These are phyloP conservation scores for Kwoniella botswanensis DNA, from an alignment of 768 basidiomycete genomes.

Conservation along the genomic window DNA sequence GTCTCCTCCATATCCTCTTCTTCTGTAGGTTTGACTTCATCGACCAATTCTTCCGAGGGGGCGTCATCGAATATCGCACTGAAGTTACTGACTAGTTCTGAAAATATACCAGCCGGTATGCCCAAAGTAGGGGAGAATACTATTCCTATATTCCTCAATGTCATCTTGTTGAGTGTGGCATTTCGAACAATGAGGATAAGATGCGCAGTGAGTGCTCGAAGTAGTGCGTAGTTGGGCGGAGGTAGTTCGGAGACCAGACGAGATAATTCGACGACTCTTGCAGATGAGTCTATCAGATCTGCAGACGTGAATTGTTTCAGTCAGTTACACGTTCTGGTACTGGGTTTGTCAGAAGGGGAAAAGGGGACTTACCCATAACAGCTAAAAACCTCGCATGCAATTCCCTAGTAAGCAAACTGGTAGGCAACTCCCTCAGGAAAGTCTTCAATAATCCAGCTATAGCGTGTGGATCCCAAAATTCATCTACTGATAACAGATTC, in stretches of 20 bases:
- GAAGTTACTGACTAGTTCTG: slow-evolving; percentile 90
- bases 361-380: slow-evolving; percentile 76
- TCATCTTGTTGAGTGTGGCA: slow-evolving; percentile 92
- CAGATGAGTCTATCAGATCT: slow-evolving; percentile 89
- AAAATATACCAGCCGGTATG: slow-evolving; percentile 97
- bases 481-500: slow-evolving; percentile 81
- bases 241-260: slow-evolving; percentile 85
- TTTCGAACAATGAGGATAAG: slow-evolving; percentile 94
- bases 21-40: neutral
- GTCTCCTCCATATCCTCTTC: slow-evolving; percentile 33
- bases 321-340: too few relatives aligned
- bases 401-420: slow-evolving; percentile 88
- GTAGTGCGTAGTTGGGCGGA: slow-evolving; percentile 87
- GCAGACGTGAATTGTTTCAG: neutral
- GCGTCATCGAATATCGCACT: slow-evolving; percentile 79
- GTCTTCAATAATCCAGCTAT: slow-evolving; percentile 93
- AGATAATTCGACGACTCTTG: slow-evolving; percentile 84
- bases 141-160: slow-evolving; percentile 96
- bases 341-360: neutral
- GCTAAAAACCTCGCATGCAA: slow-evolving; percentile 87
- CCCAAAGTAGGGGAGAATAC: slow-evolving; percentile 97
- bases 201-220: slow-evolving; percentile 92
- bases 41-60: slow-evolving; percentile 6
- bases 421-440: slow-evolving; percentile 90
- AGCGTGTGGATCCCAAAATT: slow-evolving; percentile 97